These are phyloP conservation scores for Lentinula raphanica DNA, from an alignment of 768 basidiomycete species.

Conservation along the genomic window DNA sequence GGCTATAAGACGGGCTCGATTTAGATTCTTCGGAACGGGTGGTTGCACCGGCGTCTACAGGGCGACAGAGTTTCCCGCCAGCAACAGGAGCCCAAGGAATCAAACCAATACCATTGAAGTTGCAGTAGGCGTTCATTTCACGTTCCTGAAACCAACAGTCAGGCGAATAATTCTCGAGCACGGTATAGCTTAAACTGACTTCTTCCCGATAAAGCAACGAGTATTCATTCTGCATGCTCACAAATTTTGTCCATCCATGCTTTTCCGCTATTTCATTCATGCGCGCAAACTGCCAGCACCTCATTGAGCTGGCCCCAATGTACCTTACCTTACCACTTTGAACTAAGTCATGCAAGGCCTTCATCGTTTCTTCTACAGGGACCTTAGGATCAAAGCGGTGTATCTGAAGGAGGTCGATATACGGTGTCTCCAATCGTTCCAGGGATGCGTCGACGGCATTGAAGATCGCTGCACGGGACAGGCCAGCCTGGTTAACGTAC, in stretches of 20 bases:
- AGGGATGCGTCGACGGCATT: conserved; percentile 11
- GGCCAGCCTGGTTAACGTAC: conserved; percentile 18
- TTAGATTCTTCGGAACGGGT: not conserved
- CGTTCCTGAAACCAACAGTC: conserved; percentile 28
- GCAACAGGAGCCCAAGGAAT: conserved; percentile 42
- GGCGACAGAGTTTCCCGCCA: not conserved
- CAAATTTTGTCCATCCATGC: conserved; percentile 41
- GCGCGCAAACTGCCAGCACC: conserved; percentile 34
- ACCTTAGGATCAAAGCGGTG: conserved; percentile 28
- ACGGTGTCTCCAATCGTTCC: conserved; percentile 16
- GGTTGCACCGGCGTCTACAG: not conserved
- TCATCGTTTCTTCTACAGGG: conserved; percentile 33
- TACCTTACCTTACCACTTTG: conserved; percentile 32
- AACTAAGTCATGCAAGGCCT: conserved; percentile 36
- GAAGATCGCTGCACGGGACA: conserved; percentile 22
- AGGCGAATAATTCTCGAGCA: not conserved
- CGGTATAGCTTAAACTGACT: conserved; percentile 1
- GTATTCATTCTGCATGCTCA: conserved; percentile 47
- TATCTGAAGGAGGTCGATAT: conserved; percentile 30
- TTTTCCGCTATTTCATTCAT: conserved; percentile 32
- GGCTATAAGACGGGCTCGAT: conserved; percentile 10
- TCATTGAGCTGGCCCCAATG: conserved; percentile 27
- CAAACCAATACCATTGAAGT: conserved; percentile 23
- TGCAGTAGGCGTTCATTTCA: conserved; percentile 28
- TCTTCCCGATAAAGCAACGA: conserved; percentile 45